Percentiles rank a stretch among this genome's conserved stretches.
Evolutionary conservation across 1,139 yeast genomes (phyloP).

Genomic region (Torulaspora globosa): DNA sequence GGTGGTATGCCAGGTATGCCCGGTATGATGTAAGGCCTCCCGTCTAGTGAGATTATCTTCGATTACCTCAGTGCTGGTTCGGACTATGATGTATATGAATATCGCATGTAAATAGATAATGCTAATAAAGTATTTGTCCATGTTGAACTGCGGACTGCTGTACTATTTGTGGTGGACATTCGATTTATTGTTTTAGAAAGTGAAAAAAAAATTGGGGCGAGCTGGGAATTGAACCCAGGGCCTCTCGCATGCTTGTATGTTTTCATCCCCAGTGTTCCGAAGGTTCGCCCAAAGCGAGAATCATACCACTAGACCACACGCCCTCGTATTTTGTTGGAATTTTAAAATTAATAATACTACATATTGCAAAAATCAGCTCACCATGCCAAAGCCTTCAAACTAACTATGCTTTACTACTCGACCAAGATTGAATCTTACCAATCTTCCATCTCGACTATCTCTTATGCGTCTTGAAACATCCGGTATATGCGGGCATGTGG

Average conservation of each 20-base stretch:
- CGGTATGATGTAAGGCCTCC: slow-evolving; percentile 28
- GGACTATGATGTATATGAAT: slow-evolving; percentile 4
- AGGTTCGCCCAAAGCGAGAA: slow-evolving; percentile 18
- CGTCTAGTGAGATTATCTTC: neutral
- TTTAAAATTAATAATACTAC: neutral
- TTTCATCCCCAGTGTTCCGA: slow-evolving; percentile 11
- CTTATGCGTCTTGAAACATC: no score
- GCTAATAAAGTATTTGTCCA: slow-evolving; percentile 4
- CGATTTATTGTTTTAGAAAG: no score
- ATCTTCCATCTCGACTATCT: no score
- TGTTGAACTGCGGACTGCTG: neutral
- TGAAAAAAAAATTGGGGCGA: slow-evolving; percentile 18
- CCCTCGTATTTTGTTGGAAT: slow-evolving; percentile 8
- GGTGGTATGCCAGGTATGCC: slow-evolving; percentile 62
- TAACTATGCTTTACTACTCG: no score
- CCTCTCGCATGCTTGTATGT: slow-evolving; percentile 21
- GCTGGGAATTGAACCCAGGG: slow-evolving; percentile 26
- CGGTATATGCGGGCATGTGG: no score
- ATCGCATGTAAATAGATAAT: slow-evolving; percentile 11
- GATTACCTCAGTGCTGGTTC: neutral
- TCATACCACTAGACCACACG: slow-evolving; percentile 20
- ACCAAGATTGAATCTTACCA: no score
- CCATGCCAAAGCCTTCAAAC: no score
- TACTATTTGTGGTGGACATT: no score
- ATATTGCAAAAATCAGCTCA: no score